These are phyloP conservation scores for Corinectria fuckeliana DNA, from an alignment of 2,329 filamentous ascomycete genomes.

Conservation along the genomic window DNA sequence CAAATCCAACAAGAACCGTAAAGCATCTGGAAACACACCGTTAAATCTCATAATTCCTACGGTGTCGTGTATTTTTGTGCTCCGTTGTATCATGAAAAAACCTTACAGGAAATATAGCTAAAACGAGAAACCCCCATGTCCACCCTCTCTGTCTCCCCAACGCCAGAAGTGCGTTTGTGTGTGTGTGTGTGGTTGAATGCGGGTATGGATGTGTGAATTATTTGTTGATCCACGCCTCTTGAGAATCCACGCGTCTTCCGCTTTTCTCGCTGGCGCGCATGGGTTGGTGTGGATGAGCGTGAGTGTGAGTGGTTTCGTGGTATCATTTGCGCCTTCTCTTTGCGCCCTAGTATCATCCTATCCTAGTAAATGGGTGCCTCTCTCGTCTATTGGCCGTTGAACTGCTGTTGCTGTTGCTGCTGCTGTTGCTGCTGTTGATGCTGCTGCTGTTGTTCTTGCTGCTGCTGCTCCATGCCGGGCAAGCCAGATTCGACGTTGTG, in stretches of 20 bases:
- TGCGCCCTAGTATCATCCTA: conserved; percentile 28
- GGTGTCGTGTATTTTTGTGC: conserved; percentile 37
- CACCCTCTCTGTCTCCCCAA: conserved; percentile 38
- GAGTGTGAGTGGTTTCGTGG: conserved; percentile 45
- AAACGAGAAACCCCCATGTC: conserved; percentile 20
- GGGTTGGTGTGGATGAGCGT: conserved; percentile 12
- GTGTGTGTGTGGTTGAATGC: conserved; percentile 26
- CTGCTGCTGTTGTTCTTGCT: background rate
- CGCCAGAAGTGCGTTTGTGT: conserved; percentile 38
- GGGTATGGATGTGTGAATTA: conserved; percentile 18
- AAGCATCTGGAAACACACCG: background rate
- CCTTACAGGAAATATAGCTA: conserved; percentile 26
- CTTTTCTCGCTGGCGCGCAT: conserved; percentile 5
- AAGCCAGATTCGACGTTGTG: conserved; percentile 80
- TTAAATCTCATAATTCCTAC: conserved; percentile 14
- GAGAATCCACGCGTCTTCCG: conserved; percentile 13
- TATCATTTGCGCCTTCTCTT: conserved; percentile 40
- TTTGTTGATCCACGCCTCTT: conserved; percentile 21
- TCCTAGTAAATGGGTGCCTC: conserved; percentile 43
- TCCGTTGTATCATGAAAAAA: conserved; percentile 30
- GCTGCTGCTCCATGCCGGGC: conserved; percentile 47
- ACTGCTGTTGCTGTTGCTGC: conserved; percentile 42
- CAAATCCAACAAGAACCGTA: background rate
- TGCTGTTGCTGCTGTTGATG: conserved; percentile 43
- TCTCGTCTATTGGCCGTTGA: conserved; percentile 44